Evolutionary conservation across 2,329 filamentous ascomycete genomes (phyloP).

Genomic region (Bertia moriformis): DNA sequence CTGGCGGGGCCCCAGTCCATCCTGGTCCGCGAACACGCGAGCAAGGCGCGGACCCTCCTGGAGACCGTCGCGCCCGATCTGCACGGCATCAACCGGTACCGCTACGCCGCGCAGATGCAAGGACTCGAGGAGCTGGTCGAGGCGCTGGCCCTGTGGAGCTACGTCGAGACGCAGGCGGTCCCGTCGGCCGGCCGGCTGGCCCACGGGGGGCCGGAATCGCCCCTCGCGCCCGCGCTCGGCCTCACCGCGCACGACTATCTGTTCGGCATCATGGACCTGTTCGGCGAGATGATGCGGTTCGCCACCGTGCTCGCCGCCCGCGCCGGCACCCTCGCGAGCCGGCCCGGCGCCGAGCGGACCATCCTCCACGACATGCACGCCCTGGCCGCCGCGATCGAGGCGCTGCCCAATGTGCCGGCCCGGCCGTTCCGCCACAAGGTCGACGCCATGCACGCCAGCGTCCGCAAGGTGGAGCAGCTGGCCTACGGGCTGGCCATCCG

Average conservation of each 20-base stretch:
- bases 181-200: too few relatives aligned
- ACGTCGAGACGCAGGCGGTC: slow-evolving; percentile 63
- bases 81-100: slow-evolving; percentile 63
- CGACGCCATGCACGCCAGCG: slow-evolving; percentile 71
- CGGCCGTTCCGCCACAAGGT: slow-evolving; percentile 73
- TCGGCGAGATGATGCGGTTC: slow-evolving; percentile 94
- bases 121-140: slow-evolving; percentile 93
- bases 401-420: slow-evolving; percentile 45
- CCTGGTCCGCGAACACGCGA: slow-evolving; percentile 55
- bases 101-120: slow-evolving; percentile 67
- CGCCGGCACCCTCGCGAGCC: slow-evolving; percentile 35
- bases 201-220: too few relatives aligned
- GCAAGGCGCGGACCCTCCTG: slow-evolving; percentile 55
- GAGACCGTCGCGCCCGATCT: slow-evolving; percentile 57
- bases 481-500: slow-evolving; percentile 79
- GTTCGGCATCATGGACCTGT: slow-evolving; percentile 82
- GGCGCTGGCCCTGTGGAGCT: slow-evolving; percentile 76
- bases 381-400: slow-evolving; percentile 35
- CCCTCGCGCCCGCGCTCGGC: too few relatives aligned
- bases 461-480: slow-evolving; percentile 84
- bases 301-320: slow-evolving; percentile 54
- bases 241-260: slow-evolving; percentile 76
- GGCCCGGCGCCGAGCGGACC: slow-evolving; percentile 66
- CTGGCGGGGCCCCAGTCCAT: slow-evolving; percentile 60
- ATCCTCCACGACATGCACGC: slow-evolving; percentile 63